Conservation (phyloP, 139 green algal species). For the Micractinium conductrix region DNA sequence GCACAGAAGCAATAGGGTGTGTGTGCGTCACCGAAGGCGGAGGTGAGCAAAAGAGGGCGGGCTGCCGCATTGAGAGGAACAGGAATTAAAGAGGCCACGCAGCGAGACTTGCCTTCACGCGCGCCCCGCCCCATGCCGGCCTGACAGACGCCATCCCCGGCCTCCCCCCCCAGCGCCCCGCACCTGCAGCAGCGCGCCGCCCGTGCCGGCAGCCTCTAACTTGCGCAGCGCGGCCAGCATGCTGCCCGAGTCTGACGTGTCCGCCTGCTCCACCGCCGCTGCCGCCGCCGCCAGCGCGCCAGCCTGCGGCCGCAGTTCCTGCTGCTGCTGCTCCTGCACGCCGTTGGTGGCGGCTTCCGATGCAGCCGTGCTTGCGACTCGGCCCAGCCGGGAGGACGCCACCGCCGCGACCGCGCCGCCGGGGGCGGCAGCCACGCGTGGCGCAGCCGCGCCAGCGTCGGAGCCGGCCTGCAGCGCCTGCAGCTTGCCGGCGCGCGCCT, state of each 20-base stretch:
- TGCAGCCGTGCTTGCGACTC: not conserved
- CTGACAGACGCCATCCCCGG: too few relatives aligned
- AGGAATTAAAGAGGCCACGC: too few relatives aligned
- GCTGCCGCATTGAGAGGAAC: too few relatives aligned
- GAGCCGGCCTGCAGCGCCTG: not conserved
- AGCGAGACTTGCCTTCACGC: too few relatives aligned
- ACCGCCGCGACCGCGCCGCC: not conserved
- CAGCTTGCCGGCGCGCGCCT: slow-evolving; percentile 2
- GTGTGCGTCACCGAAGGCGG: too few relatives aligned
- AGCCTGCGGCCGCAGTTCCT: not conserved
- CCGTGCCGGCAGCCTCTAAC: not conserved
- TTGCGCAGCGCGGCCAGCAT: slow-evolving; percentile 12
- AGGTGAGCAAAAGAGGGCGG: not conserved
- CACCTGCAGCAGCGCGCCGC: slow-evolving; percentile 17
- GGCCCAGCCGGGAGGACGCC: not conserved
- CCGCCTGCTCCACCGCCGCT: not conserved
- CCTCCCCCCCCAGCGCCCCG: not conserved
- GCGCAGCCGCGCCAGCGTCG: not conserved
- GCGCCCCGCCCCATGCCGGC: too few relatives aligned
- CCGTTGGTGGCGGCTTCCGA: not conserved
- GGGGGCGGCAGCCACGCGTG: not conserved
- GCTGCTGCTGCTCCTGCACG: not conserved
- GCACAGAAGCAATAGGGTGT: not conserved
- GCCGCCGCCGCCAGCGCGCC: not conserved
- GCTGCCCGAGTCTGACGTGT: not conserved